Percentiles rank a stretch among this genome's conserved stretches.
These are phyloP conservation scores for Hypoxylon sp. DNA, from an alignment of 2,329 filamentous ascomycete genomes.

Conservation along the genomic window DNA sequence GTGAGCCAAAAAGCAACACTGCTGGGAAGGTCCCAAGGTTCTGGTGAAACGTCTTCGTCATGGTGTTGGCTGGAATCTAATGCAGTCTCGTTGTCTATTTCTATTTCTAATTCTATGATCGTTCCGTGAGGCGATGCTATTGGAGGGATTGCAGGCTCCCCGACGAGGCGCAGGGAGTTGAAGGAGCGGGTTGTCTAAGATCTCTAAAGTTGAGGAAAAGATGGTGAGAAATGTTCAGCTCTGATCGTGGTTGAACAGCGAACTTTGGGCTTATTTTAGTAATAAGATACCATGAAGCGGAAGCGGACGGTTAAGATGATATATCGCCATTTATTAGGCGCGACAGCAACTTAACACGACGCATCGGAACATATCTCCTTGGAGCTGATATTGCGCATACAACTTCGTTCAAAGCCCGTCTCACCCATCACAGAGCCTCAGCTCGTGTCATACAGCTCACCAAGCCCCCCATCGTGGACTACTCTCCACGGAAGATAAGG, in stretches of 20 bases:
- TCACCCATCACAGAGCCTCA: constrained; percentile 10
- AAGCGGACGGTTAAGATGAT: neutral
- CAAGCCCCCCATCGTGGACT: neutral
- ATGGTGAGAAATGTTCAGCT: neutral
- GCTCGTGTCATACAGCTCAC: constrained; percentile 1
- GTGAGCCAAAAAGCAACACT: constrained; percentile 18
- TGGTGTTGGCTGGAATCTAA: neutral
- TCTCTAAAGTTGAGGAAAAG: neutral
- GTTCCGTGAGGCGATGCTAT: neutral
- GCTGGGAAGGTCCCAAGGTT: constrained; percentile 19
- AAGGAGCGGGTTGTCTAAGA: neutral
- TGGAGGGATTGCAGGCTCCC: neutral
- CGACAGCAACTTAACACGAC: no score
- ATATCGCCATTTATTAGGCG: constrained; percentile 4
- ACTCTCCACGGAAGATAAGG: neutral
- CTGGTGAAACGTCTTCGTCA: constrained; percentile 10
- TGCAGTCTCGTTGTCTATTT: neutral
- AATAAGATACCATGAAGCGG: neutral
- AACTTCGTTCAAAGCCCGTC: neutral
- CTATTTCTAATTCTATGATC: neutral
- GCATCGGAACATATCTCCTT: no score
- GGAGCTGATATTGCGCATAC: no score
- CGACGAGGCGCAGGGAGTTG: neutral
- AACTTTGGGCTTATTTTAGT: constrained; percentile 1
- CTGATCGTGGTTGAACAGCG: constrained; percentile 11